Percentiles rank a stretch among this genome's conserved stretches.
Conservation (phyloP, 768 basidiomycete species). For the Strobilomyces confusus region DNA sequence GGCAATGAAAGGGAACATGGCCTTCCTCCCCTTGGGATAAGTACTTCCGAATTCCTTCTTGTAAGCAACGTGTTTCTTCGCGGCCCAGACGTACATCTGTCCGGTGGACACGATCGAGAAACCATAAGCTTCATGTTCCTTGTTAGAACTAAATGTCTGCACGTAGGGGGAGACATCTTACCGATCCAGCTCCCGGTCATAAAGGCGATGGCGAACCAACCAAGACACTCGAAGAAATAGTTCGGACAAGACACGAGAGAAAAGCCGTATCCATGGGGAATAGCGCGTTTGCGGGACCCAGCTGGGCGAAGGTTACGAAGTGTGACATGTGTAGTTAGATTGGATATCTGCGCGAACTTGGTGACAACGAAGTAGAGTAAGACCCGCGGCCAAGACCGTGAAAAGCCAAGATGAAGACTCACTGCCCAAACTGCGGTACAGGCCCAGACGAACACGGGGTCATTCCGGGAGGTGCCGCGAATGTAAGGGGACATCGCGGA, state of each 20-base stretch:
- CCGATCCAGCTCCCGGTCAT: constrained; percentile 79
- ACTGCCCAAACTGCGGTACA: constrained; percentile 75
- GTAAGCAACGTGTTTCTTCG: constrained; percentile 86
- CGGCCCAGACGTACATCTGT: constrained; percentile 85
- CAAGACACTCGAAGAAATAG: constrained; percentile 87
- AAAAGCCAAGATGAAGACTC: constrained; percentile 30
- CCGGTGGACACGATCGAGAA: constrained; percentile 60
- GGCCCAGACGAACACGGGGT: constrained; percentile 63
- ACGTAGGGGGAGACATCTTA: constrained; percentile 35
- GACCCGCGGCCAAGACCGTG: neutral
- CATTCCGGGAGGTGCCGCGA: constrained; percentile 56
- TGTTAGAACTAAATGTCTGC: neutral
- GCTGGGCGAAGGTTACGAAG: constrained; percentile 80
- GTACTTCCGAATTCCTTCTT: constrained; percentile 91
- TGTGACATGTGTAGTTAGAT: constrained; percentile 77
- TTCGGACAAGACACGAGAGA: constrained; percentile 84
- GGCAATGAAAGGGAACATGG: constrained; percentile 65
- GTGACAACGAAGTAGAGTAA: neutral
- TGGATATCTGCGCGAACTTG: constrained; percentile 83
- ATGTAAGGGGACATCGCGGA: constrained; percentile 61
- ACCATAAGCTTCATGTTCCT: constrained; percentile 43
- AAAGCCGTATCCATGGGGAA: constrained; percentile 94
- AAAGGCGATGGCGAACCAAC: constrained; percentile 63
- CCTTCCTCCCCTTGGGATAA: constrained; percentile 72
- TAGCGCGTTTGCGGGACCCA: constrained; percentile 73